Percentiles rank a stretch among this genome's conserved stretches.
phyloP scores from a whole-genome alignment of 495 filamentous ascomycete genomes.

The Lophiostoma macrostomum region DNA sequence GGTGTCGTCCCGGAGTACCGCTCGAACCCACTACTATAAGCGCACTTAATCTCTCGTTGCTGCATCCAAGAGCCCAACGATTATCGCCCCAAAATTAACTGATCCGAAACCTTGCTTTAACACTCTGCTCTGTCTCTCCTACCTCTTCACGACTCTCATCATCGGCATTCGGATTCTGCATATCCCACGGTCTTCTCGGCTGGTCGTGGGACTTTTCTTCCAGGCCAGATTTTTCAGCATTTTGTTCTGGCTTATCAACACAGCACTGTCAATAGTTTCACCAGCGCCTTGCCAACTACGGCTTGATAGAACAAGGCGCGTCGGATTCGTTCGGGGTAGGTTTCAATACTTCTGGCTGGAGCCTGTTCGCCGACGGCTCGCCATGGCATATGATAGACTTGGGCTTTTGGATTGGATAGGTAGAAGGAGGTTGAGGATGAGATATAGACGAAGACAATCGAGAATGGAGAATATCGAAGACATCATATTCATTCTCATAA shows the following conservation, averaged over 20 bases:
- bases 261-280: neutral
- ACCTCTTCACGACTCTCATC: too few relatives aligned
- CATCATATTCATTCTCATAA: too few relatives aligned
- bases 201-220: conserved; percentile 1
- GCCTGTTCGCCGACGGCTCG: conserved; percentile 3
- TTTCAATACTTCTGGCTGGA: conserved; percentile 1
- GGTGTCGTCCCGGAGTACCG: conserved; percentile 59
- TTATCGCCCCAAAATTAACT: neutral
- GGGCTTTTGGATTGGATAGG: conserved; percentile 31
- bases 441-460: conserved; percentile 50
- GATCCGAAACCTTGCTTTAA: too few relatives aligned
- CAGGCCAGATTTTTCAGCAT: too few relatives aligned
- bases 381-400: neutral
- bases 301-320: conserved; percentile 5
- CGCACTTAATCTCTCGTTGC: neutral
- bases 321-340: neutral
- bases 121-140: too few relatives aligned
- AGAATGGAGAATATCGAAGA: conserved; percentile 10
- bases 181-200: neutral
- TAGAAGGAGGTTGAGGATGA: conserved; percentile 52
- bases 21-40: conserved; percentile 61
- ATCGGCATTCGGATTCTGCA: neutral
- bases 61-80: conserved; percentile 7
- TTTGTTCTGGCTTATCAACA: too few relatives aligned
- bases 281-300: neutral